phyloP scores from a whole-genome alignment of 352 stramenopile species.

The Phytophthora pinifolia region DNA sequence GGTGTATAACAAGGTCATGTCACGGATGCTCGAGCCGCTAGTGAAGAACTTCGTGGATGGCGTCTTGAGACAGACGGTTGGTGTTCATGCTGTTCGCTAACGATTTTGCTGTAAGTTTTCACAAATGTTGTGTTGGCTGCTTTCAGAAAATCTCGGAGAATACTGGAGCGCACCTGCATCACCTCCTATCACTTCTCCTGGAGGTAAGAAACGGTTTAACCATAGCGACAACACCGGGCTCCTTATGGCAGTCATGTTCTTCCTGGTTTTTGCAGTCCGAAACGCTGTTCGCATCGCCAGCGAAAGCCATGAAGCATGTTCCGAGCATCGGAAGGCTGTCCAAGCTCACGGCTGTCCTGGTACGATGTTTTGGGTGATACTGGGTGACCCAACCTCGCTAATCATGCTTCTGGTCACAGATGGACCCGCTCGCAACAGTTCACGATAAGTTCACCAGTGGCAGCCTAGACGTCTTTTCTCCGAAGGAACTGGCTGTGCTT shows the following conservation, averaged over 20 bases:
- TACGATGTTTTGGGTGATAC: conserved; percentile 21
- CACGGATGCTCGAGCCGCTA: conserved; percentile 56
- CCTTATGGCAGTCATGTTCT: neutral
- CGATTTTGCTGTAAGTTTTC: neutral
- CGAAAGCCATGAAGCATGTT: conserved; percentile 57
- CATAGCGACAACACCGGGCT: neutral
- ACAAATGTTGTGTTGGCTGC: neutral
- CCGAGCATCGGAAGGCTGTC: conserved; percentile 48
- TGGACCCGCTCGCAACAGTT: conserved; percentile 59
- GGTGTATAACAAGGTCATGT: conserved; percentile 62
- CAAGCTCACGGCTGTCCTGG: conserved; percentile 51
- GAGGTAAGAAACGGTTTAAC: conserved; percentile 36
- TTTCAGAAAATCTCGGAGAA: conserved; percentile 54
- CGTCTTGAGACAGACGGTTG: conserved; percentile 51
- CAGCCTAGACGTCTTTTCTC: conserved; percentile 40
- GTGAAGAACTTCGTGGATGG: conserved; percentile 53
- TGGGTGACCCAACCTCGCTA: neutral
- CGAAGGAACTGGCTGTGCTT: conserved; percentile 44
- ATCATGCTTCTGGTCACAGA: conserved; percentile 30
- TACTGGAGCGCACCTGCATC: conserved; percentile 42
- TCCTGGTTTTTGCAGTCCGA: conserved; percentile 34
- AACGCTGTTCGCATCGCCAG: conserved; percentile 44
- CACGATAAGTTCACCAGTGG: conserved; percentile 55
- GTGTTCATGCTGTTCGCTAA: conserved; percentile 1
- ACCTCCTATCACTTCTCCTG: conserved; percentile 47